Percentiles rank a stretch among this genome's conserved stretches.
These are phyloP conservation scores for Fraxinus excelsior DNA, from an alignment of 257 asterid species.

Conservation along the genomic window DNA sequence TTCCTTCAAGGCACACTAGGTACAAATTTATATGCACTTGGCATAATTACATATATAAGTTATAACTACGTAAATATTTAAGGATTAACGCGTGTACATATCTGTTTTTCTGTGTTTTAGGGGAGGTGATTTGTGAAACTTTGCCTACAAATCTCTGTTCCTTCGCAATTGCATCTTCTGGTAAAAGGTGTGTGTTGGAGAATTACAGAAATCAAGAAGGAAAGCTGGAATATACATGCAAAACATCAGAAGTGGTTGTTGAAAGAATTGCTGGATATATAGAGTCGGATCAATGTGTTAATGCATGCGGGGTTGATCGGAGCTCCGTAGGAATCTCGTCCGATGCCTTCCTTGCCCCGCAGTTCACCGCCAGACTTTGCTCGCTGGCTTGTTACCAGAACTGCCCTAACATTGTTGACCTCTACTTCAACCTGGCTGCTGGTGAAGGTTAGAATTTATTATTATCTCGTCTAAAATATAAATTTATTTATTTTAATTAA, in stretches of 20 bases:
- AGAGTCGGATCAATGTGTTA: conserved; percentile 66
- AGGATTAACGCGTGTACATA: not conserved
- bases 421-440: conserved; percentile 70
- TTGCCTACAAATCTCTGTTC: conserved; percentile 56
- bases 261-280: conserved; percentile 51
- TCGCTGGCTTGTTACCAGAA: conserved; percentile 56
- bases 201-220: conserved; percentile 37
- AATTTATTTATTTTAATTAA: not conserved
- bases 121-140: conserved; percentile 60
- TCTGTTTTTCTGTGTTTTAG: conserved; percentile 25
- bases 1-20: conserved; percentile 51
- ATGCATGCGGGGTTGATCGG: conserved; percentile 66
- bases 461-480: not conserved
- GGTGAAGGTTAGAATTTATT: conserved; percentile 60
- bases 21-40: conserved; percentile 7
- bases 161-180: conserved; percentile 61
- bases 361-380: conserved; percentile 59
- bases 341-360: conserved; percentile 58
- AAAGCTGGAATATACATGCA: conserved; percentile 45
- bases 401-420: conserved; percentile 77
- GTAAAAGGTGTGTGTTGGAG: conserved; percentile 75
- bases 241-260: conserved; percentile 65
- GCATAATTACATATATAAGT: not conserved
- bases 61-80: not conserved
- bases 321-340: conserved; percentile 74